phyloP scores from a whole-genome alignment of 768 basidiomycete species.

The Nevesoporus exiguus region DNA sequence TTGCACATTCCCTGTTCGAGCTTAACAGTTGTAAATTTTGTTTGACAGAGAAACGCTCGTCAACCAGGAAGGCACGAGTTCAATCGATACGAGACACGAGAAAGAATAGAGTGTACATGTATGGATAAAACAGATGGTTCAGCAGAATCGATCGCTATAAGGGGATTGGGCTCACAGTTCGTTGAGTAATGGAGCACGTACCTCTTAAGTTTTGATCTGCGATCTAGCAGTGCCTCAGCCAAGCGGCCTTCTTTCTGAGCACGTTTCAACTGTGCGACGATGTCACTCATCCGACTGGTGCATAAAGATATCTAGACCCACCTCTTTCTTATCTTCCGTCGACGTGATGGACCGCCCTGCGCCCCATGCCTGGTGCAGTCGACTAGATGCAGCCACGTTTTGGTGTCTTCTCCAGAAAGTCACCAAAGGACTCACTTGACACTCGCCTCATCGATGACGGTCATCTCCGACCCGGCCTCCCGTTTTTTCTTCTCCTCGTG shows the following conservation, averaged over 20 bases:
- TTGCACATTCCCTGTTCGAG: conserved; percentile 1
- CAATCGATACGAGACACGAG: conserved; percentile 16
- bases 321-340: conserved; percentile 68
- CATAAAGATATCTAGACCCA: conserved; percentile 29
- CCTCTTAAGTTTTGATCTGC: conserved; percentile 84
- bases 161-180: conserved; percentile 4
- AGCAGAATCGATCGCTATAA: conserved; percentile 46
- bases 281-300: conserved; percentile 1
- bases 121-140: conserved; percentile 14
- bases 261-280: conserved; percentile 58
- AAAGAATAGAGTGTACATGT: conserved; percentile 10
- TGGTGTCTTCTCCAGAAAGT: not conserved
- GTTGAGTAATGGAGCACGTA: conserved; percentile 23
- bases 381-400: conserved; percentile 40
- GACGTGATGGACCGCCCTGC: conserved; percentile 73
- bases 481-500: conserved; percentile 71
- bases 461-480: conserved; percentile 49
- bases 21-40: not conserved
- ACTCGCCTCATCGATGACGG: conserved; percentile 64
- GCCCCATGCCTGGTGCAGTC: conserved; percentile 80
- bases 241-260: conserved; percentile 79
- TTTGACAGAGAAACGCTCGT: conserved; percentile 1
- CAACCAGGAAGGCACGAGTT: conserved; percentile 3
- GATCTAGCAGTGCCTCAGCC: conserved; percentile 75
- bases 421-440: conserved; percentile 58